Base-by-base conservation (phyloP, 768 basidiomycete genomes). In the Russula abietina region DNA sequence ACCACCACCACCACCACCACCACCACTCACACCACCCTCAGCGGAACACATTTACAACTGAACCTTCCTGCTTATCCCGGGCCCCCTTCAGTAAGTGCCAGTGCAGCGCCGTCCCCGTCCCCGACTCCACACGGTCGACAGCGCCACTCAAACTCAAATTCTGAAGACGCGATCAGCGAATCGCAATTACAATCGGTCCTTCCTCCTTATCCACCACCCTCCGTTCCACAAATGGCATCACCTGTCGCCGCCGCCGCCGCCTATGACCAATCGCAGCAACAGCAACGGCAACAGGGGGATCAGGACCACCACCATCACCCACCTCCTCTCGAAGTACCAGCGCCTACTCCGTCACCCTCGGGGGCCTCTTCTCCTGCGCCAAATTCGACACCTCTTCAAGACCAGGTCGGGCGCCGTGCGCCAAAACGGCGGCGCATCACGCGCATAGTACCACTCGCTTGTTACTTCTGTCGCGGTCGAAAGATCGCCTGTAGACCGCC, bases 381-480 rank as follows among this genome's bases (percentile, higher is more conserved):
- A n/a, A n/a, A n/a, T n/a, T 16, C 28, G 2, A 17, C 38, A 5
- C n/a, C n/a, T 6, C 26, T n/a, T 10, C 57, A 9, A n/a, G 62
- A 55, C 4, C n/a, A 1, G 4, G 39, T 55, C 45, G 57, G 45
- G 26, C 62, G 57, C 57, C 62, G 62, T 24, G 59, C 49, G 48
- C 63, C 58, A 43, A 64, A 64, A n/a, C 54, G 53, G 55, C 64
- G 64, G 54, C 64, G 61, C 55, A 7, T 32, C 32, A 52, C 61
- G 26, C 60, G 61, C 22, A 26, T 55, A 24, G 60, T 65, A 17
- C 64, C 60, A 26, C 55, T 65, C 30, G 64, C 64, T 1, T 65
- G 64, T 30, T 65, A 11, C 60, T 65, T 65, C 43, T 65, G 64
- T 53, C 64, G 64, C 12, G 54, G 64, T n/a, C 61, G 64, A 17